phyloP scores from a whole-genome alignment of 1,284 basidiomycete genomes.

The Sporisorium graminicola region DNA sequence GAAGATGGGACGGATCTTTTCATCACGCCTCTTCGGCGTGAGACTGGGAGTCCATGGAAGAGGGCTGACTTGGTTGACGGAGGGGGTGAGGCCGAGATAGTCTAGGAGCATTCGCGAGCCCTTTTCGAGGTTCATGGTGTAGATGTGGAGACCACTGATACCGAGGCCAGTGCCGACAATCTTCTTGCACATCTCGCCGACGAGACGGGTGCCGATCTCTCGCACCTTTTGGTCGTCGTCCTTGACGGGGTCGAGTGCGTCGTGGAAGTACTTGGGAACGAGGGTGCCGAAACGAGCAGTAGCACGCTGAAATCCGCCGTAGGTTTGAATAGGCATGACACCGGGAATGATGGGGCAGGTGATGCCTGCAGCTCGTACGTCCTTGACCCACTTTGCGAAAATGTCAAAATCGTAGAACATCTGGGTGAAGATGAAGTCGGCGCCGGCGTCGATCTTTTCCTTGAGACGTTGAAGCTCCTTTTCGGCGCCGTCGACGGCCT shows the following conservation, averaged over 20 bases:
- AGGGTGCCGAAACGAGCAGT: slow-evolving; percentile 86
- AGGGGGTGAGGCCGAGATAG: slow-evolving; percentile 64
- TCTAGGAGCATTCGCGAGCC: slow-evolving; percentile 69
- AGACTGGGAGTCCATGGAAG: slow-evolving; percentile 68
- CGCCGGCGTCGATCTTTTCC: slow-evolving; percentile 87
- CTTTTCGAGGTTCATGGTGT: slow-evolving; percentile 69
- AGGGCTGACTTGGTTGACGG: slow-evolving; percentile 64
- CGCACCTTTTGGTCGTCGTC: slow-evolving; percentile 71
- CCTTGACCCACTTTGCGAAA: slow-evolving; percentile 86
- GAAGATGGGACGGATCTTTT: slow-evolving; percentile 69
- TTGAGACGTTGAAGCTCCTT: slow-evolving; percentile 86
- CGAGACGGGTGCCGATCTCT: slow-evolving; percentile 57
- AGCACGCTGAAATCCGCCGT: slow-evolving; percentile 94
- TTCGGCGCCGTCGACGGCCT: slow-evolving; percentile 69
- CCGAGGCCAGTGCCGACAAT: slow-evolving; percentile 62
- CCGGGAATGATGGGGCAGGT: slow-evolving; percentile 94
- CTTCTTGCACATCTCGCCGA: slow-evolving; percentile 68
- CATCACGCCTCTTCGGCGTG: slow-evolving; percentile 67
- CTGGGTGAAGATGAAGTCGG: slow-evolving; percentile 91
- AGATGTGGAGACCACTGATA: slow-evolving; percentile 68
- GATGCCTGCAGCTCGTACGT: slow-evolving; percentile 75
- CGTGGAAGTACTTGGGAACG: slow-evolving; percentile 84
- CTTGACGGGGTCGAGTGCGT: slow-evolving; percentile 87
- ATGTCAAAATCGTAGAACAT: slow-evolving; percentile 93
- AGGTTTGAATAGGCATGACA: slow-evolving; percentile 97